Percentiles rank a stretch among this genome's conserved stretches.
phyloP scores from a whole-genome alignment of 129 eudicot species.

The Scalesia atractyloides region DNA sequence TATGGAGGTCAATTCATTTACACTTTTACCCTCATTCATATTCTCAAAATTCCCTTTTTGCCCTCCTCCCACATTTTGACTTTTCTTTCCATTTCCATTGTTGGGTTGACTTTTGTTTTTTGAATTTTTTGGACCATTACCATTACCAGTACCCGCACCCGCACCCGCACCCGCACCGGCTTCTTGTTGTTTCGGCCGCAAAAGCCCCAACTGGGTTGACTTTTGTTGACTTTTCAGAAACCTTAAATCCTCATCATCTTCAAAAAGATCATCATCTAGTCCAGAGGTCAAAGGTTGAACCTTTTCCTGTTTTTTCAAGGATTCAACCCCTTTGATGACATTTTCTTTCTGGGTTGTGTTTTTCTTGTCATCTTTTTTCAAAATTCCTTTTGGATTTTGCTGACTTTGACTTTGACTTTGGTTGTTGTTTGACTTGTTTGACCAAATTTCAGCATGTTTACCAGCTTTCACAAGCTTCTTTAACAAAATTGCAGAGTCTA shows the following conservation, averaged over 20 bases:
- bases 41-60: conserved; percentile 38
- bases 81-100: conserved; percentile 45
- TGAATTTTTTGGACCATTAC: conserved; percentile 1
- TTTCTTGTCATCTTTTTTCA: conserved; percentile 45
- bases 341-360: conserved; percentile 46
- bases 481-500: conserved; percentile 57
- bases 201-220: conserved; percentile 42
- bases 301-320: conserved; percentile 55
- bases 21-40: conserved; percentile 42
- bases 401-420: conserved; percentile 52
- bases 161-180: conserved; percentile 30
- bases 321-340: conserved; percentile 45
- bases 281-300: conserved; percentile 34
- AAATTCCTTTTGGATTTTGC: conserved; percentile 47
- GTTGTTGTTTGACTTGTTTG: conserved; percentile 42
- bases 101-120: conserved; percentile 36
- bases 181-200: conserved; percentile 44
- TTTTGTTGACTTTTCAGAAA: conserved; percentile 36
- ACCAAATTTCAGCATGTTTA: conserved; percentile 80
- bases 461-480: conserved; percentile 70
- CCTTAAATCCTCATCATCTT: conserved; percentile 54
- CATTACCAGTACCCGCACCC: conserved; percentile 30
- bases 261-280: conserved; percentile 41
- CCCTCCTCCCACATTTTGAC: conserved; percentile 46
- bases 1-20: conserved; percentile 55